phyloP scores from a whole-genome alignment of 108 stramenopile genomes.

The Schizochytrium sp. region DNA sequence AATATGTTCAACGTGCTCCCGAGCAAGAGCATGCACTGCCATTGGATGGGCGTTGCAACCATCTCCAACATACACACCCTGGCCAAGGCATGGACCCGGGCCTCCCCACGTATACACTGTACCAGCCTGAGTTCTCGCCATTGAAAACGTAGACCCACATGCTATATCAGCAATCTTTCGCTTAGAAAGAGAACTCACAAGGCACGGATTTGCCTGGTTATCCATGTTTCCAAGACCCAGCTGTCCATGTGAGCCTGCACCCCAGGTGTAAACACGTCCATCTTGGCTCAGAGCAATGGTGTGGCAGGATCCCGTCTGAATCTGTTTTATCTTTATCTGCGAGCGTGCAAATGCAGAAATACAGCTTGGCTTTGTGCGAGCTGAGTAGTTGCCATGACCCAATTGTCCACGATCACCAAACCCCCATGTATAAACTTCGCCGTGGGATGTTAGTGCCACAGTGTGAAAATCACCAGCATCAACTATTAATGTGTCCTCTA shows the following conservation, averaged over 20 bases:
- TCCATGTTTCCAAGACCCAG: conserved; percentile 28
- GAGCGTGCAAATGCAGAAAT: conserved; percentile 5
- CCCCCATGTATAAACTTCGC: conserved; percentile 70
- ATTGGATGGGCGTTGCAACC: background rate
- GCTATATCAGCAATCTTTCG: background rate
- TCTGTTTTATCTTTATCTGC: background rate
- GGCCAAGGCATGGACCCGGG: background rate
- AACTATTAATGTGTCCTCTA: conserved; percentile 24
- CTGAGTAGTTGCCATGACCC: conserved; percentile 67
- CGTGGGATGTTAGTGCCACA: conserved; percentile 68
- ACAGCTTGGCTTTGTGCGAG: background rate
- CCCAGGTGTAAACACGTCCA: conserved; percentile 58
- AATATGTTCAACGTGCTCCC: background rate
- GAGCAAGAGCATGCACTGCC: background rate
- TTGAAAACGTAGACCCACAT: background rate
- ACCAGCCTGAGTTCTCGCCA: background rate
- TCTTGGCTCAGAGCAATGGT: conserved; percentile 24
- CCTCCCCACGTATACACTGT: conserved; percentile 9
- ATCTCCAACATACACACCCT: conserved; percentile 1
- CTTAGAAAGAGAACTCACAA: background rate
- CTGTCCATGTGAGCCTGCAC: conserved; percentile 39
- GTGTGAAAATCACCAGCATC: conserved; percentile 72
- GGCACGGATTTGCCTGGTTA: background rate
- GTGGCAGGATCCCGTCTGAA: conserved; percentile 47
- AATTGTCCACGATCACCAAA: conserved; percentile 69